Evolutionary conservation across 2,329 filamentous ascomycete species (phyloP).

Genomic region (Botrytis cinerea): DNA sequence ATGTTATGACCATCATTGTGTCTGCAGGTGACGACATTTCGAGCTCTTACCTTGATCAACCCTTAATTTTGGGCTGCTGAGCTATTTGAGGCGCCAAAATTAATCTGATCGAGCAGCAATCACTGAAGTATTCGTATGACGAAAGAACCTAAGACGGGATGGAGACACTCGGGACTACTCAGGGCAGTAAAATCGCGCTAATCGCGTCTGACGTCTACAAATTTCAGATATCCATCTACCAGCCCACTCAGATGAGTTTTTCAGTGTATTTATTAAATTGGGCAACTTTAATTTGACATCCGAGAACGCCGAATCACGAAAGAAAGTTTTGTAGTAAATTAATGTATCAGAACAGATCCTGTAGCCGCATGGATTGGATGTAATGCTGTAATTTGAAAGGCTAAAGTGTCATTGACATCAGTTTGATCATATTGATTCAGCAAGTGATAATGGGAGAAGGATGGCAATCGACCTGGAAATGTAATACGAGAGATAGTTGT

Average conservation of each 20-base stretch:
- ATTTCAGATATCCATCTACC: too few relatives aligned
- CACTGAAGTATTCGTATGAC: neutral
- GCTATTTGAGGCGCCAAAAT: neutral
- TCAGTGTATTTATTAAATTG: accelerated
- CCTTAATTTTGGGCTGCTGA: neutral
- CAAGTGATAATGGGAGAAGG: neutral
- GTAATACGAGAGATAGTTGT: neutral
- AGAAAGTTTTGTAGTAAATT: neutral
- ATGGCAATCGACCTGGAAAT: neutral
- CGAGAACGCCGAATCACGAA: neutral
- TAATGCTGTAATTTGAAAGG: neutral
- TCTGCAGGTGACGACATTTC: too few relatives aligned
- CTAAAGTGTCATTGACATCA: neutral
- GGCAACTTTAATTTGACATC: neutral
- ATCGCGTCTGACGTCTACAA: neutral
- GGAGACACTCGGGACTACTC: neutral
- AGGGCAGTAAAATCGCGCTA: neutral
- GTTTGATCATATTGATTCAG: accelerated
- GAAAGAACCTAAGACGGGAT: accelerated
- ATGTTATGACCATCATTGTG: neutral
- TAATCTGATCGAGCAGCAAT: neutral
- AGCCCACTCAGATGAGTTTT: neutral
- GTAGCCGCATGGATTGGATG: neutral
- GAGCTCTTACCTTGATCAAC: neutral
- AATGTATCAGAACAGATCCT: neutral